Percentiles rank a stretch among this genome's conserved stretches.
Evolutionary conservation across 2,329 filamentous ascomycete species (phyloP).

Genomic region (Trichoderma endophyticum): DNA sequence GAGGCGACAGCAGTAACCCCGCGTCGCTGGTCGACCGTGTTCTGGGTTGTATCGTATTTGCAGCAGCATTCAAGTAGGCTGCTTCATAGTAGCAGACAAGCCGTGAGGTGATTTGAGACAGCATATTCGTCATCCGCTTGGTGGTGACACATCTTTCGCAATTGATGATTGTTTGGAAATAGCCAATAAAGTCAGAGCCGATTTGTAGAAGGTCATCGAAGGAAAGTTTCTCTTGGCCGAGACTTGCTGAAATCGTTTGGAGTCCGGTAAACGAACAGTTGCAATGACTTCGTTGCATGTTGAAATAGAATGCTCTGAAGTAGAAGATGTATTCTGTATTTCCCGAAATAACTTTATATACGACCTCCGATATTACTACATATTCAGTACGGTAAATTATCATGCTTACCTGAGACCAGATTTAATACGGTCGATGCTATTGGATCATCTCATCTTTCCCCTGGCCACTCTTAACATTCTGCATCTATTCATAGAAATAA

Average conservation of each 20-base stretch:
- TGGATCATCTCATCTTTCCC: neutral
- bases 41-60: neutral
- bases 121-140: conserved; percentile 1
- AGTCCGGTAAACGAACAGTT: neutral
- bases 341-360: neutral
- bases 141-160: conserved; percentile 9
- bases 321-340: neutral
- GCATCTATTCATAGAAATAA: neutral
- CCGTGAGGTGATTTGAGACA: conserved; percentile 16
- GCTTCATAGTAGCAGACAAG: conserved; percentile 17
- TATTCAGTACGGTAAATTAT: neutral
- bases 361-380: neutral
- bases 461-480: neutral
- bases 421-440: neutral
- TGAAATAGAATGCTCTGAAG: neutral
- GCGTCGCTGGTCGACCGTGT: neutral
- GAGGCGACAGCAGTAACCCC: neutral
- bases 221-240: conserved; percentile 6
- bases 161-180: conserved; percentile 4
- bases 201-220: conserved; percentile 4
- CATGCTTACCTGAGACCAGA: neutral
- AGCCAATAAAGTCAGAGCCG: conserved; percentile 6
- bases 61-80: neutral
- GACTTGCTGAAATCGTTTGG: neutral
- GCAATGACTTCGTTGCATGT: conserved; percentile 4